Percentiles rank a stretch among this genome's conserved stretches.
These are phyloP conservation scores for Cucumis cinereus DNA, from an alignment of 306 rosid genomes.

Conservation along the genomic window DNA sequence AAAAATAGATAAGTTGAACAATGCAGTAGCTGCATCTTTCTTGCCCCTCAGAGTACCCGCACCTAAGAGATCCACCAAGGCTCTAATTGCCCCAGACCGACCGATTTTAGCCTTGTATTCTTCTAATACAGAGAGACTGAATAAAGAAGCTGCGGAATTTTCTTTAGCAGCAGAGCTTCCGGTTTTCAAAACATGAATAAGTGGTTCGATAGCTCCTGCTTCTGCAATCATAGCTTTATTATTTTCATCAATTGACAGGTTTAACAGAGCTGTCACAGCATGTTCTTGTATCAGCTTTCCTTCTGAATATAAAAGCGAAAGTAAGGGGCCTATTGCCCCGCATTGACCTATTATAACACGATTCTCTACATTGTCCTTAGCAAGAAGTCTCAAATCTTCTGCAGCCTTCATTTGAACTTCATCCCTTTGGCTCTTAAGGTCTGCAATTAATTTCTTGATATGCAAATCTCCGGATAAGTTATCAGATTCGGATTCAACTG, in stretches of 20 bases:
- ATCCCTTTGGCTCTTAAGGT: slow-evolving; percentile 45
- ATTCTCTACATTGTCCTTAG: slow-evolving; percentile 69
- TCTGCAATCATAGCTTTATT: slow-evolving; percentile 73
- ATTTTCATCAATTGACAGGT: slow-evolving; percentile 60
- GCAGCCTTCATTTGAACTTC: slow-evolving; percentile 64
- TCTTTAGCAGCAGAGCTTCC: slow-evolving; percentile 78
- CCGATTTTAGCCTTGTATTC: slow-evolving; percentile 79
- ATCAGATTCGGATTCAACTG: slow-evolving; percentile 28
- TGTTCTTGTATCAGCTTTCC: slow-evolving; percentile 65
- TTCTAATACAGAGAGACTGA: slow-evolving; percentile 75
- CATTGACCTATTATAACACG: slow-evolving; percentile 54
- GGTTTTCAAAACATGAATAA: slow-evolving; percentile 64
- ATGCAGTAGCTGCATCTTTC: slow-evolving; percentile 94
- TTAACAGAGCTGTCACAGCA: slow-evolving; percentile 85
- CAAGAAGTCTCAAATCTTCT: slow-evolving; percentile 73
- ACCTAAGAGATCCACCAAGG: slow-evolving; percentile 74
- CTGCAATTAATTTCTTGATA: slow-evolving; percentile 55
- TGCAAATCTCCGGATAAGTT: slow-evolving; percentile 36
- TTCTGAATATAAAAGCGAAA: slow-evolving; percentile 56
- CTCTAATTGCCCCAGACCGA: slow-evolving; percentile 77
- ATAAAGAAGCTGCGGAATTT: slow-evolving; percentile 83
- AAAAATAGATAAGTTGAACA: slow-evolving; percentile 73
- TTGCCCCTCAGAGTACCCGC: slow-evolving; percentile 81
- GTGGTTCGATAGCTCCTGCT: slow-evolving; percentile 73
- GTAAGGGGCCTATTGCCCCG: slow-evolving; percentile 53